Evolutionary conservation across 2,329 filamentous ascomycete genomes (phyloP).

Genomic region (Cercospora sp.): DNA sequence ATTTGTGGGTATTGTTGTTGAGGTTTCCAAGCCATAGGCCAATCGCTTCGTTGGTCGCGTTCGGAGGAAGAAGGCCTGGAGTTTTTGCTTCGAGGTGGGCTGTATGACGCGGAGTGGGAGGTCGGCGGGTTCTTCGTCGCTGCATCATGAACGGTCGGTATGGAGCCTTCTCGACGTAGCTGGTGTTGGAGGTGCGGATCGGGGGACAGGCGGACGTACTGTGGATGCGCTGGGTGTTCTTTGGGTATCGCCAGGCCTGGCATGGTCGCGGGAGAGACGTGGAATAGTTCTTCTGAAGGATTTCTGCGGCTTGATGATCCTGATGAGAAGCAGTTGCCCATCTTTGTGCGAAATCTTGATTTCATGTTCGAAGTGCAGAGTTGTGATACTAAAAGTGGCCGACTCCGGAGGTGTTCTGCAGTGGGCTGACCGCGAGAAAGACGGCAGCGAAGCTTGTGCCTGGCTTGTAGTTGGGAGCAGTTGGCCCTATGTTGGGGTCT

Average conservation of each 20-base stretch:
- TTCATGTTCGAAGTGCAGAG: slow-evolving; percentile 2
- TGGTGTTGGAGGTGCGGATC: background rate
- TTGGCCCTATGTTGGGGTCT: background rate
- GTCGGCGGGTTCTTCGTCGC: background rate
- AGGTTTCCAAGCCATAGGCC: slow-evolving; percentile 5
- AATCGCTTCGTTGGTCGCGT: slow-evolving; percentile 3
- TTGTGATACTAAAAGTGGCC: background rate
- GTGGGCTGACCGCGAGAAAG: background rate
- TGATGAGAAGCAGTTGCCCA: slow-evolving; percentile 16
- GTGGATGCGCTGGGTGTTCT: slow-evolving; percentile 12
- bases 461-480: background rate
- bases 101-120: background rate
- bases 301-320: background rate
- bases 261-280: slow-evolving; percentile 5
- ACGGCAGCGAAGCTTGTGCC: background rate
- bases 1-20: background rate
- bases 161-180: background rate
- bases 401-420: background rate
- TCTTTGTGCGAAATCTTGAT: slow-evolving; percentile 6
- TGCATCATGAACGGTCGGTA: slow-evolving; percentile 7
- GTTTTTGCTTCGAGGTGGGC: background rate
- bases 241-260: slow-evolving; percentile 4
- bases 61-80: background rate
- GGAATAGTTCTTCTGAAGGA: slow-evolving; percentile 1
- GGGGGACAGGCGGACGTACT: slow-evolving; percentile 7